Evolutionary conservation across 768 basidiomycete species (phyloP).

Genomic region (Leucogyrophana mollusca): DNA sequence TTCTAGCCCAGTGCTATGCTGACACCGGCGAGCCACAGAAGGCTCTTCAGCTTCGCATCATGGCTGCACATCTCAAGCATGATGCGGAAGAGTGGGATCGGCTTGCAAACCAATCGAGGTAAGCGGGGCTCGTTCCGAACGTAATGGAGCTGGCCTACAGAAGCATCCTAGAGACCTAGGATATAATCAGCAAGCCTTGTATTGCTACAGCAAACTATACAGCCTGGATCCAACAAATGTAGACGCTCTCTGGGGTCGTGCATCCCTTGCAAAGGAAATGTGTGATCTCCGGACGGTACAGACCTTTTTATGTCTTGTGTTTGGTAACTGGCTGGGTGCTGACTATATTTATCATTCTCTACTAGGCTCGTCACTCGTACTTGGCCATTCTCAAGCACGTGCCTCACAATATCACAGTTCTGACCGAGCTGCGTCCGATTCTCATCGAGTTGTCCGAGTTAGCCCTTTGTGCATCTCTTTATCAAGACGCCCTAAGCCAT

Average conservation of each 20-base stretch:
- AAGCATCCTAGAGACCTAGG: constrained; percentile 66
- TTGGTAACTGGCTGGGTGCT: background rate
- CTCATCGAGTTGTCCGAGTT: constrained; percentile 72
- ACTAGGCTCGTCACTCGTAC: constrained; percentile 61
- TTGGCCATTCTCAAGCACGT: constrained; percentile 67
- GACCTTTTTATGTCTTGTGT: constrained; percentile 2
- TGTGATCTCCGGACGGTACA: constrained; percentile 67
- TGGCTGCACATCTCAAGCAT: constrained; percentile 85
- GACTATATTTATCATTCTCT: constrained; percentile 19
- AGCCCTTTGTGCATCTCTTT: constrained; percentile 59
- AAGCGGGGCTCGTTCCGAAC: constrained; percentile 5
- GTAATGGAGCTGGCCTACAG: too few relatives aligned
- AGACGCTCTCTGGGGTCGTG: constrained; percentile 88
- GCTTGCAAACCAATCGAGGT: constrained; percentile 76
- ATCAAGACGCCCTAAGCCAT: constrained; percentile 72
- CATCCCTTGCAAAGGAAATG: constrained; percentile 73
- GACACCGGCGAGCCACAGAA: constrained; percentile 68
- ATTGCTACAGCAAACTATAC: constrained; percentile 86
- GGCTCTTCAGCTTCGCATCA: constrained; percentile 79
- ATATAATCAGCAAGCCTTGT: constrained; percentile 82
- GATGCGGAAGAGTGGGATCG: constrained; percentile 88
- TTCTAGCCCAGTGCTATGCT: constrained; percentile 80
- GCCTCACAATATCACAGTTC: constrained; percentile 77
- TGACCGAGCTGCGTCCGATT: constrained; percentile 75
- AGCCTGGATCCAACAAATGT: constrained; percentile 79